Evolutionary conservation across 108 stramenopile species (phyloP), one percentile per base, ranked within the genome.

Genomic region (Cyclotella atomus): DNA sequence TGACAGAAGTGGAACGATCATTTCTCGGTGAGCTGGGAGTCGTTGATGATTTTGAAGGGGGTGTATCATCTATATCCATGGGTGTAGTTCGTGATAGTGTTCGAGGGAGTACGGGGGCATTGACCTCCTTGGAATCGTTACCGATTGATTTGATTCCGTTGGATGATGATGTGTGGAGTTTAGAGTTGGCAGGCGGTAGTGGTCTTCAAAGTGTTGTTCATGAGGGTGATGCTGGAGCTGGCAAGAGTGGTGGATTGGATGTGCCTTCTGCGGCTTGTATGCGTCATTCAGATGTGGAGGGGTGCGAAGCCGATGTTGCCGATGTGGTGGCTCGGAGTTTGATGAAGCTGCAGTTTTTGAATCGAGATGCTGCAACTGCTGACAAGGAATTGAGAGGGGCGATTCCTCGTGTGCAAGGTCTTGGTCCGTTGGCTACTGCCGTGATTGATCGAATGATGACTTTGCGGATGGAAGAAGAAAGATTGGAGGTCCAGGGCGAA

Each of bases 341-440:
- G 44, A 69, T 90, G 34, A 92, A 90, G 63, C 60, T 95, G n/a
- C 94, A 95, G 79, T 25, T 71, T 23, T 59, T 81, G 61, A 76
- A 71, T 65, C 70, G 70, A 44, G 70, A 44, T 36, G 49, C 59
- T 21, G 34, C 32, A 35, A 2, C n/a, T 25, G 27, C 25, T 12
- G 30, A 63, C 14, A 83, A 89, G 49, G 66, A 15, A 9, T 89
- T 59, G 34, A 62, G 67, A 8, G 91, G 91, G 4, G 82, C 65
- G 4, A 92, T 95, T 68, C 86, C 85, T 33, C 72, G 91, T 34
- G 85, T 92, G 45, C 91, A 92, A 77, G 61, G 84, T 12, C 66
- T 91, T 28, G 94, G 94, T 33, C 71, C 87, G 7, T 50, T 89
- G 59, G 89, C 82, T 34, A 90, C 89, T 60, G 89, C 90, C 21